Evolutionary conservation across 2,329 filamentous ascomycete species (phyloP), one percentile per base, ranked within the genome.

Genomic region (Aureobasidium vineae): DNA sequence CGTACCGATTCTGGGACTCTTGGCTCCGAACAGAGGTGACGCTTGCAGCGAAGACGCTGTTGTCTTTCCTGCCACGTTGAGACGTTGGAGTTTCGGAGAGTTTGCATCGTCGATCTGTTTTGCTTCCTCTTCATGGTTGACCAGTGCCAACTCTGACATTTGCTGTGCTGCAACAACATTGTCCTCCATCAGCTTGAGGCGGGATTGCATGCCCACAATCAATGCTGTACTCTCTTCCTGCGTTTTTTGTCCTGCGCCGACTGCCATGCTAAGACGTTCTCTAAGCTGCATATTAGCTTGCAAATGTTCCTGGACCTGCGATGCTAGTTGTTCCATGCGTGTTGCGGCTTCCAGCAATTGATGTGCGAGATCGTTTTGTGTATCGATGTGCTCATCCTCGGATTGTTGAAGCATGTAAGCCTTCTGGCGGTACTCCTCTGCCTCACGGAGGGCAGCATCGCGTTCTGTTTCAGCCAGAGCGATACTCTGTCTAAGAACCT

Each of bases 61-160:
- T 71, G 83, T 87, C 1, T 87, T 84, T 4, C 72, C 72, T 1
- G 73, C 71, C 47, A 71, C 79, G 75, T 88, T 88, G 73, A 92
- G 85, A 16, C 94, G 89, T 70, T 88, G 87, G 38, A 98, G 85
- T 73, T 95, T 90, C 21, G 83, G 82, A 74, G 86, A 91, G 73
- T 95, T 88, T 67, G 86, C 90, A 66, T 96, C 91, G 70, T 89
- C 88, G 65, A 98, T 80, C 26, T 84, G 81, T 21, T 85, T 81
- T 43, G 97, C 85, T 77, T 97, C 92, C 43, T 95, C 91, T 76
- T 98, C 95, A 74, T 97, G 92, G 57, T 87, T 88, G 50, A 86
- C 81, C 66, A 98, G 86, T 45, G 88, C 88, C 57, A 94, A 92
- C 75, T 99, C 95, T 0, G 92, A 94, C 23, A 90, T 86, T 66